phyloP scores from a whole-genome alignment of 2,329 filamentous ascomycete genomes.

The Leptodontidium sp. region DNA sequence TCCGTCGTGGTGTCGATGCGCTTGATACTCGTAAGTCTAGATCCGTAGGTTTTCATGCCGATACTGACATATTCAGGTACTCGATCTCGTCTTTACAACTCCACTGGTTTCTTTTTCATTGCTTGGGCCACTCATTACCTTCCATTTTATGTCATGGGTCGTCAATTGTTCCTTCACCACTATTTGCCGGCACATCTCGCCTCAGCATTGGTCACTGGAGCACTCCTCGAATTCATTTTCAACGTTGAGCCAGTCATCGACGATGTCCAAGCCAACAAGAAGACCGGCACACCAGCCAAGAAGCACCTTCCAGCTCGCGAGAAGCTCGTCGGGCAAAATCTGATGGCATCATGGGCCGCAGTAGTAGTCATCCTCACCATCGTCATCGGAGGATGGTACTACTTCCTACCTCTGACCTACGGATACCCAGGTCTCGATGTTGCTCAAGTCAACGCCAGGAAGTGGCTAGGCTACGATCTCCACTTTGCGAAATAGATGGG shows the following conservation, averaged over 20 bases:
- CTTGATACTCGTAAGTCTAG: slow-evolving; percentile 84
- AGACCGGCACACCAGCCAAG: slow-evolving; percentile 52
- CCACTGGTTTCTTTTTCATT: slow-evolving; percentile 98
- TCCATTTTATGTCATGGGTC: slow-evolving; percentile 97
- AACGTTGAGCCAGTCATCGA: slow-evolving; percentile 79
- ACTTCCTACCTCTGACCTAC: slow-evolving; percentile 95
- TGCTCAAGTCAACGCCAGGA: slow-evolving; percentile 79
- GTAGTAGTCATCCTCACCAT: slow-evolving; percentile 72
- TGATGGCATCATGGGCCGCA: slow-evolving; percentile 82
- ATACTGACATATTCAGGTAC: slow-evolving; percentile 67
- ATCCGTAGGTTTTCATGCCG: background rate
- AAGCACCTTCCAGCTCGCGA: slow-evolving; percentile 81
- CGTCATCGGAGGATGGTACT: slow-evolving; percentile 83
- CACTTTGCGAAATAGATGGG: slow-evolving; percentile 88
- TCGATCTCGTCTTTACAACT: slow-evolving; percentile 95
- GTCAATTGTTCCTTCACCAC: slow-evolving; percentile 97
- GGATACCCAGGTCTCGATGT: slow-evolving; percentile 88
- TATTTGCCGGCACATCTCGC: slow-evolving; percentile 95
- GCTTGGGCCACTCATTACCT: slow-evolving; percentile 98
- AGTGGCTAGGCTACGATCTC: slow-evolving; percentile 97
- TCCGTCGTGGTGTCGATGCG: slow-evolving; percentile 91
- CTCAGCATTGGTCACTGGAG: slow-evolving; percentile 87
- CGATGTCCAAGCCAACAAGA: slow-evolving; percentile 58
- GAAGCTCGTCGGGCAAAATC: slow-evolving; percentile 79
- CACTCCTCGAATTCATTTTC: slow-evolving; percentile 95